Base-by-base conservation (phyloP, 768 basidiomycete species). In the Rhodotorula toruloides region DNA sequence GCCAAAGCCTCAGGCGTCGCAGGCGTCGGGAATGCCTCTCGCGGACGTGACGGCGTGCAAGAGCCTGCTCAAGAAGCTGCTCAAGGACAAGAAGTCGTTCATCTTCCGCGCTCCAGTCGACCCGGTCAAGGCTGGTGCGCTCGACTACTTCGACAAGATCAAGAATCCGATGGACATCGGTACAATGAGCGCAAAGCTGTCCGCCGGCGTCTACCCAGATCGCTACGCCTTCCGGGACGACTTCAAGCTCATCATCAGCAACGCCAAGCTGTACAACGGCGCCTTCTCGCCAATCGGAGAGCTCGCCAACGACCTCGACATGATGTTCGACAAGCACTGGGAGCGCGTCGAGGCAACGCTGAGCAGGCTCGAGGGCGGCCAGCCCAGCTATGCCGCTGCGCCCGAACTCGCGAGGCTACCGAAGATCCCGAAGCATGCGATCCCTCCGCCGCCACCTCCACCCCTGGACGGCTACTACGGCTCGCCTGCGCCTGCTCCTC, bases 131-230 rank as follows among this genome's bases (percentile, higher is more conserved):
- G 56, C 70, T 31, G 70, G 70, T 31, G 70, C 70, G 37, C 63
- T 62, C 54, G 65, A 65, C 72, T 98, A 98, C 77, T 91, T 91
- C 74, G 86, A 89, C 58, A 79, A 92, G 64, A 87, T 99, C 77
- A 89, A 89, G 77, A 82, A 87, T 17, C 94, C 96, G 1, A 97
- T 99, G 90, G 96, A 99, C 75, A 81, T 98, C 25, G 86, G 86
- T 57, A 91, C 92, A 0, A 88, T 94, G 81, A 81, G 82, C 34
- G 87, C 87, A 43, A 97, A 94, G 76, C 79, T 98, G 17, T 86
- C 89, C 72, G 85, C 84, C 61, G 91, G 92, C 11, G 83, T 87
- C 78, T 98, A 97, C 79, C 83, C 85, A 67, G 85, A 89, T 73
- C 85, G 91, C 16, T 85, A 86, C 73, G 87, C 82, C 21, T 94